Conservation (phyloP, 2,329 filamentous ascomycete genomes). For the Leptosphaerulina australis region DNA sequence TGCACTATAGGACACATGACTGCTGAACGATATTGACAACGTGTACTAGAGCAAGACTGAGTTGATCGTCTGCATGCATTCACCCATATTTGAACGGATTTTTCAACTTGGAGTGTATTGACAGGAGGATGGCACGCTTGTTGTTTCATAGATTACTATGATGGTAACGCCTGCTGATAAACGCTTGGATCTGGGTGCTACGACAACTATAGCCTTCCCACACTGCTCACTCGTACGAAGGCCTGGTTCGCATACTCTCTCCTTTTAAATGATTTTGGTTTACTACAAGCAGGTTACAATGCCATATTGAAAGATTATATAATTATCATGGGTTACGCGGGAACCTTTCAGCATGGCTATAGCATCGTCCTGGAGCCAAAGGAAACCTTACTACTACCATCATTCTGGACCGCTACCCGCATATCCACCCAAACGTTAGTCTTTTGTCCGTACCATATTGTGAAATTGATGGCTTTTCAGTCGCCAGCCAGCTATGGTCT, state of each 20-base stretch:
- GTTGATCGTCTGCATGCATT: slow-evolving; percentile 17
- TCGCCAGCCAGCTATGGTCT: slow-evolving; percentile 2
- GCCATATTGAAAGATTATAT: not conserved
- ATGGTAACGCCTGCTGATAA: slow-evolving; percentile 13
- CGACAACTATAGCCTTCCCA: slow-evolving; percentile 11
- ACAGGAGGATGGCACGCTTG: slow-evolving; percentile 12
- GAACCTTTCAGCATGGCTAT: slow-evolving; percentile 17
- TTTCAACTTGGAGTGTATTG: slow-evolving; percentile 1
- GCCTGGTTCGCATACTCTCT: slow-evolving; percentile 19
- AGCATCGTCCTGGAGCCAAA: slow-evolving; percentile 20
- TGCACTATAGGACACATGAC: no score
- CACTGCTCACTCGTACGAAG: slow-evolving; percentile 19
- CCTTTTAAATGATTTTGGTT: not conserved
- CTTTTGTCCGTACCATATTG: slow-evolving; percentile 10
- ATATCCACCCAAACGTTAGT: slow-evolving; percentile 11
- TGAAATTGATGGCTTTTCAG: slow-evolving; percentile 6
- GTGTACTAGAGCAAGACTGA: slow-evolving; percentile 9
- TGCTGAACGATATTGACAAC: slow-evolving; percentile 19
- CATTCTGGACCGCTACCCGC: slow-evolving; percentile 16
- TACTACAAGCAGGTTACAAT: not conserved
- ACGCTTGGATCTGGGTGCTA: slow-evolving; percentile 17
- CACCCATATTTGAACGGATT: slow-evolving; percentile 13
- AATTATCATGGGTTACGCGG: not conserved
- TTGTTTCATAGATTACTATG: slow-evolving; percentile 5
- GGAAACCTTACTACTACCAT: slow-evolving; percentile 16